These are phyloP conservation scores for Suillus discolor DNA, from an alignment of 768 basidiomycete species.

Conservation along the genomic window DNA sequence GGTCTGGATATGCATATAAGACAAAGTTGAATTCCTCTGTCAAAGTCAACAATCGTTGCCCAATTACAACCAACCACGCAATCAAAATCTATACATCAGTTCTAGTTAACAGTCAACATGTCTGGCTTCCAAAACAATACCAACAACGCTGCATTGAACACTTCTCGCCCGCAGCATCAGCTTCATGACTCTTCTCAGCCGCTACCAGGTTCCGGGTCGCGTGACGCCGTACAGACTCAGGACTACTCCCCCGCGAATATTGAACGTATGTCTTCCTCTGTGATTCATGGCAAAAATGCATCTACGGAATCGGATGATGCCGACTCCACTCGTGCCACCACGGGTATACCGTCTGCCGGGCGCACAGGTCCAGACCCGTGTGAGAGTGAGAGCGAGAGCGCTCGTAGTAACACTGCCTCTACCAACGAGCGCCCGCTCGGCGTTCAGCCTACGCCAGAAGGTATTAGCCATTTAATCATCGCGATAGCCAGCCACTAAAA, in stretches of 20 bases:
- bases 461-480: constrained; percentile 17
- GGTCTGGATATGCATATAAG: neutral
- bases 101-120: neutral
- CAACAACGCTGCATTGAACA: constrained; percentile 11
- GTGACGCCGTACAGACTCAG: constrained; percentile 21
- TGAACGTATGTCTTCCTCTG: constrained; percentile 27
- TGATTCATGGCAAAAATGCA: neutral
- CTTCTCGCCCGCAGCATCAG: constrained; percentile 39
- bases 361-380: neutral
- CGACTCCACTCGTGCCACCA: neutral
- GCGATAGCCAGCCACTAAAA: neutral
- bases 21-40: neutral
- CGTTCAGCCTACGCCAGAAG: constrained; percentile 38
- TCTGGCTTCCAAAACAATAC: constrained; percentile 15
- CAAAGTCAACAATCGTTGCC: neutral
- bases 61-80: neutral
- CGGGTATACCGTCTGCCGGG: neutral
- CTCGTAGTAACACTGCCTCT: constrained; percentile 28
- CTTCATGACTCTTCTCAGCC: constrained; percentile 51
- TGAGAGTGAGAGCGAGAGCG: neutral
- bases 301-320: neutral
- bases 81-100: neutral
- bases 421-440: constrained; percentile 37
- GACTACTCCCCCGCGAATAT: constrained; percentile 45
- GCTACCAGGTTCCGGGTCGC: constrained; percentile 44